Evolutionary conservation across 208 protist genomes (phyloP).

Genomic region (Acanthamoeba triangularis): DNA sequence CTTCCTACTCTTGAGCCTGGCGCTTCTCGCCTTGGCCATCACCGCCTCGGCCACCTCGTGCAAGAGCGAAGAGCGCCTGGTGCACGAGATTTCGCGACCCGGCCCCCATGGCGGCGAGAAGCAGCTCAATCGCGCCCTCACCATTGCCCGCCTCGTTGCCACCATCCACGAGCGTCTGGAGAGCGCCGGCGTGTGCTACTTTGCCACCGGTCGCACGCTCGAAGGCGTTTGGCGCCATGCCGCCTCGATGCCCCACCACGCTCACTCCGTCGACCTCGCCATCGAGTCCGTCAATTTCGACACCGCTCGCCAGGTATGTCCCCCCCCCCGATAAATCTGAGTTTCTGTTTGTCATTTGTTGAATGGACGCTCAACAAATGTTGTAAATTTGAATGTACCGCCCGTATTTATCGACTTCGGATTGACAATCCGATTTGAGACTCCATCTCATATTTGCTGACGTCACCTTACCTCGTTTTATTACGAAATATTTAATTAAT

Average conservation of each 20-base stretch:
- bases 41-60: neutral
- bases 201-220: constrained; percentile 35
- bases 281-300: neutral
- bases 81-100: neutral
- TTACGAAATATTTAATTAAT: neutral
- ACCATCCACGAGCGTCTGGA: constrained; percentile 5
- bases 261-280: neutral
- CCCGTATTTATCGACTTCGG: no score
- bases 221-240: constrained; percentile 11
- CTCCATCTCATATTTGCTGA: neutral
- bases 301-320: neutral
- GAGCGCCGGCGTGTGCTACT: constrained; percentile 31
- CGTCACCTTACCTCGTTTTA: neutral
- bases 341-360: neutral
- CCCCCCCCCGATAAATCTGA: neutral
- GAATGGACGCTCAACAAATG: no score
- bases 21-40: neutral
- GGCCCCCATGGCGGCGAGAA: neutral
- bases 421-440: neutral
- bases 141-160: neutral
- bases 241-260: neutral
- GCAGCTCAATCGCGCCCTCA: neutral
- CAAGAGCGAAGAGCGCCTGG: constrained; percentile 1
- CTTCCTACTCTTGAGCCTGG: neutral
- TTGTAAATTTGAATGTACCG: no score